Evolutionary conservation across 352 stramenopile genomes (phyloP).

Genomic region (Globisporangium megalacanthum): DNA sequence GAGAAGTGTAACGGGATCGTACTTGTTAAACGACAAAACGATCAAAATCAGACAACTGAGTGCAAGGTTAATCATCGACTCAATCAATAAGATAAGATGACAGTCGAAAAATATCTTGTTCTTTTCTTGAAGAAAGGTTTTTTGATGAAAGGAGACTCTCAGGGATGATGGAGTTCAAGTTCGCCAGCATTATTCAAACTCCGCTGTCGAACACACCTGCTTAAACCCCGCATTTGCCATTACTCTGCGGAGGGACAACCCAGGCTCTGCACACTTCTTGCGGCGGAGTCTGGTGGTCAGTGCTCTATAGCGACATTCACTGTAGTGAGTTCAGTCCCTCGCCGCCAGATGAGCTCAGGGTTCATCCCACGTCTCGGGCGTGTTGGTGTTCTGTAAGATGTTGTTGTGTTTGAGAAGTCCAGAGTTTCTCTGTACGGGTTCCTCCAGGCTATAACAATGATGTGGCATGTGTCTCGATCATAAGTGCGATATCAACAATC

Average conservation of each 20-base stretch:
- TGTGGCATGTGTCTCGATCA: background rate
- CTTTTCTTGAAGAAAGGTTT: too few relatives aligned
- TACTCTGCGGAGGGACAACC: background rate
- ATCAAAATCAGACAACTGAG: too few relatives aligned
- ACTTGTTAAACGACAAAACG: too few relatives aligned
- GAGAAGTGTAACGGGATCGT: too few relatives aligned
- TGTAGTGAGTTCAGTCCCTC: background rate
- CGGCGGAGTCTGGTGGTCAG: background rate
- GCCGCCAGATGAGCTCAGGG: background rate
- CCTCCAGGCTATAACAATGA: background rate
- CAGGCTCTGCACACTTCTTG: background rate
- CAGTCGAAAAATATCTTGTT: too few relatives aligned
- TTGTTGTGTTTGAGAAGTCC: background rate
- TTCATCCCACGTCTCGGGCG: background rate
- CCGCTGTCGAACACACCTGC: background rate
- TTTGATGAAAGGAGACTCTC: too few relatives aligned
- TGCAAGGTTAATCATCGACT: too few relatives aligned
- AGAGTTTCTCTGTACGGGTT: background rate
- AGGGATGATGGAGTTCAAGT: too few relatives aligned
- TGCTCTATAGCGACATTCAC: background rate
- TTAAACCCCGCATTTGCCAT: background rate
- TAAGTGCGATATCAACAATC: background rate
- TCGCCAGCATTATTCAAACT: background rate
- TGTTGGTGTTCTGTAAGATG: background rate
- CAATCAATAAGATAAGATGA: too few relatives aligned